Evolutionary conservation across 2,329 filamentous ascomycete species (phyloP).

Genomic region (Phaeoacremonium minimum): DNA sequence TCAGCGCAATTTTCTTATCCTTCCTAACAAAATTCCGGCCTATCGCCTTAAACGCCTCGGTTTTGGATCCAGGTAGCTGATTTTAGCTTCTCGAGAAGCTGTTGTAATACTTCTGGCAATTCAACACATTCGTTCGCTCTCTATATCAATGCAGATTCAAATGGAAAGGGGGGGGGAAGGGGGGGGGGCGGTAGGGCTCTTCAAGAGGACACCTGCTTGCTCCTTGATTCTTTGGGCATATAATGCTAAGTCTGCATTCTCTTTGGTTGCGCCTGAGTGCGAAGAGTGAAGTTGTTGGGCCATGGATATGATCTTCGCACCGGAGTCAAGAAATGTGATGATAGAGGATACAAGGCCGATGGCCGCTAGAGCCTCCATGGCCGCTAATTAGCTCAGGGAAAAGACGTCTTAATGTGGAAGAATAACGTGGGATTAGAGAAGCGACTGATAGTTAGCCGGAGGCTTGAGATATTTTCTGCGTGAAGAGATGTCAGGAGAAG

Average conservation of each 20-base stretch:
- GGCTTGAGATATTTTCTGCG: too few relatives aligned
- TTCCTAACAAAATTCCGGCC: not conserved
- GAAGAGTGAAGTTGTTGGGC: conserved; percentile 1
- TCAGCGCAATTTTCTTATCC: not conserved
- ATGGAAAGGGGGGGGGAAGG: too few relatives aligned
- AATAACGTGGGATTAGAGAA: too few relatives aligned
- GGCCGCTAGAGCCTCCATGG: conserved; percentile 6
- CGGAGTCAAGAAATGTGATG: conserved; percentile 6
- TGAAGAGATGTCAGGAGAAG: too few relatives aligned
- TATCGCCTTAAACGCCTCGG: not conserved
- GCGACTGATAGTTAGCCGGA: too few relatives aligned
- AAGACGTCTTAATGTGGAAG: too few relatives aligned
- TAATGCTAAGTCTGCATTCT: too few relatives aligned
- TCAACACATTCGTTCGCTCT: conserved; percentile 2
- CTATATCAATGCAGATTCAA: not conserved
- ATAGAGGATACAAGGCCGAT: conserved; percentile 2
- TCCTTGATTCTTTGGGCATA: too few relatives aligned
- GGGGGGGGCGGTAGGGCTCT: too few relatives aligned
- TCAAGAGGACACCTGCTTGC: too few relatives aligned
- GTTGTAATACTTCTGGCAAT: not conserved
- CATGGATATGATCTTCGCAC: conserved; percentile 1
- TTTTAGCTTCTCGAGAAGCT: conserved; percentile 31
- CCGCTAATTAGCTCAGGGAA: too few relatives aligned
- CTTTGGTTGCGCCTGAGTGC: too few relatives aligned
- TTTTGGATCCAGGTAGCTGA: conserved; percentile 31